Percentiles rank a stretch among this genome's conserved stretches.
Evolutionary conservation across 2,329 filamentous ascomycete genomes (phyloP).

Genomic region (Claviceps capensis): DNA sequence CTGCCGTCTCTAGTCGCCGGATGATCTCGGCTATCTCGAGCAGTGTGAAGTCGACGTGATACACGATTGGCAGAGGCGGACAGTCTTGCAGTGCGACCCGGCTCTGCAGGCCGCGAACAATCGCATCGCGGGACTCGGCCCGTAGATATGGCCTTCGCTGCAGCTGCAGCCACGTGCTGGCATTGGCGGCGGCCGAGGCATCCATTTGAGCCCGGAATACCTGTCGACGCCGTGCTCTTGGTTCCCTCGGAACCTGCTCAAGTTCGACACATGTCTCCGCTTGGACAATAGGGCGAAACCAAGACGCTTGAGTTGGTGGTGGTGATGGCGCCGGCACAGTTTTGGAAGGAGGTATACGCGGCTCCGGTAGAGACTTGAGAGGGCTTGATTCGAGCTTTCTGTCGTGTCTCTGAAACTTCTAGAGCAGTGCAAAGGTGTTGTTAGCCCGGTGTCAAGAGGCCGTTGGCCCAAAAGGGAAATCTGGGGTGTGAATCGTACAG

Average conservation of each 20-base stretch:
- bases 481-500: constrained; percentile 8
- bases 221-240: background rate
- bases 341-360: background rate
- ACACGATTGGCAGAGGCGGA: constrained; percentile 5
- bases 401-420: background rate
- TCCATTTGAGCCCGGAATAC: background rate
- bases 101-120: constrained; percentile 12
- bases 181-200: background rate
- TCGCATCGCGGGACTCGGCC: constrained; percentile 14
- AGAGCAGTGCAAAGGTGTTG: background rate
- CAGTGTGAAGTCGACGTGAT: constrained; percentile 33
- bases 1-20: constrained; percentile 8
- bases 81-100: constrained; percentile 3
- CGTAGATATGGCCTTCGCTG: constrained; percentile 14
- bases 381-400: background rate
- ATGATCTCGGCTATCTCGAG: constrained; percentile 22
- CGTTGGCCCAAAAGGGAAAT: background rate
- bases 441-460: background rate
- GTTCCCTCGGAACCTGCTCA: background rate
- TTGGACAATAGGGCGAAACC: background rate
- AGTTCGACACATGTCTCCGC: background rate
- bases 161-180: constrained; percentile 2
- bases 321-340: background rate
- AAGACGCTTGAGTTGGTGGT: background rate
- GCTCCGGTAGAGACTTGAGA: background rate